Evolutionary conservation across 306 rosid species (phyloP).

Genomic region (Inga laurina): DNA sequence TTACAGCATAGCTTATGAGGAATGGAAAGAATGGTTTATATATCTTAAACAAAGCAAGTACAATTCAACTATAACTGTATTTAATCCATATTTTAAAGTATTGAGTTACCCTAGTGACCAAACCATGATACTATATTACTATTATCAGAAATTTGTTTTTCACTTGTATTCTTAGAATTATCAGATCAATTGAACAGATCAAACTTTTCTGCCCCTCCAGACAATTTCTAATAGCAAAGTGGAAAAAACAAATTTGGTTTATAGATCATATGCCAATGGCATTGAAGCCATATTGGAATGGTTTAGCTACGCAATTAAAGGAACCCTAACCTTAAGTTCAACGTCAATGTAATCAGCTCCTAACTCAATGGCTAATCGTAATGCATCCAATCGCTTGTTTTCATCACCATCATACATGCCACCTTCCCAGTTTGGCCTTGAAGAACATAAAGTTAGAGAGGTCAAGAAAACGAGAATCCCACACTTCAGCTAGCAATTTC

Average conservation of each 20-base stretch:
- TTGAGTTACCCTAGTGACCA: background rate
- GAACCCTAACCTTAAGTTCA: conserved; percentile 73
- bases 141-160: background rate
- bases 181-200: conserved; percentile 25
- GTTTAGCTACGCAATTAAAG: background rate
- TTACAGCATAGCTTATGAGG: background rate
- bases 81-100: background rate
- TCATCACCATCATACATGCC: conserved; percentile 88
- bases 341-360: conserved; percentile 89
- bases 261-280: background rate
- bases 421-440: conserved; percentile 89
- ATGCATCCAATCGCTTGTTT: conserved; percentile 60
- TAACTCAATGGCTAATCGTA: conserved; percentile 70
- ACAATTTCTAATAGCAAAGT: background rate
- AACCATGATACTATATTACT: background rate
- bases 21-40: background rate
- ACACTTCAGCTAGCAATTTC: background rate
- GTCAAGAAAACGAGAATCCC: background rate
- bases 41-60: conserved; percentile 14
- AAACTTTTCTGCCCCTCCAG: background rate
- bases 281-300: conserved; percentile 20
- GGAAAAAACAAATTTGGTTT: background rate
- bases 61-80: background rate
- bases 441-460: conserved; percentile 26
- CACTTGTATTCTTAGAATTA: background rate